Evolutionary conservation across 306 rosid species (phyloP).

Genomic region (Herpetospermum pedunculosum): DNA sequence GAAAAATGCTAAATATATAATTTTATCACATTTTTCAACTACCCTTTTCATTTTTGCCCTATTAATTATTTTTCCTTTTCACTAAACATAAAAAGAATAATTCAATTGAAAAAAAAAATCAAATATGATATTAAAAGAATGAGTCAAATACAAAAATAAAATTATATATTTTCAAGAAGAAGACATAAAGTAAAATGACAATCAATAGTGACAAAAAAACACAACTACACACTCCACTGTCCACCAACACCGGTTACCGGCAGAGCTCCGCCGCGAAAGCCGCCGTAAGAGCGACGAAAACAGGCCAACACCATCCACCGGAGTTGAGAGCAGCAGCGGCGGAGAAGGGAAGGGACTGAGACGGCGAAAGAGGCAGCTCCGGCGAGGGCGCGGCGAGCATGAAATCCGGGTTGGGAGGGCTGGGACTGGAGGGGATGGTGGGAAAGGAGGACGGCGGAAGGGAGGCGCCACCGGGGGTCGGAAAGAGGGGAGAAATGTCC

Average conservation of each 20-base stretch:
- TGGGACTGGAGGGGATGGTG: conserved; percentile 40
- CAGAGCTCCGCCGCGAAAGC: conserved; percentile 2
- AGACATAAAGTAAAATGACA: background rate
- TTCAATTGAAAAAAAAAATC: background rate
- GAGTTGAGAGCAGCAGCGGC: conserved; percentile 9
- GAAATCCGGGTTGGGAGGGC: conserved; percentile 43
- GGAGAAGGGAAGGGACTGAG: conserved; percentile 24
- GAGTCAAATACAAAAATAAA: background rate
- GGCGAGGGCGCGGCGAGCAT: conserved; percentile 18
- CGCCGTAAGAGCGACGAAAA: conserved; percentile 13
- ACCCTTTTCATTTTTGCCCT: background rate
- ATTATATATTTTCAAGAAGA: background rate
- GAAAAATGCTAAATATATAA: background rate
- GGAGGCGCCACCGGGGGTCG: conserved; percentile 26
- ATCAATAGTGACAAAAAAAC: background rate
- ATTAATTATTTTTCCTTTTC: background rate
- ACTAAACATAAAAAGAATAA: background rate
- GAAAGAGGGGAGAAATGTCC: conserved; percentile 39
- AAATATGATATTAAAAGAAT: background rate
- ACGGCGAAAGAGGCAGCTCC: conserved; percentile 22
- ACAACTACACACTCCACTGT: background rate
- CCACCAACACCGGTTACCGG: conserved; percentile 9
- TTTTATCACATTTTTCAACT: background rate
- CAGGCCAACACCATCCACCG: background rate
- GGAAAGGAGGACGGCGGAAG: conserved; percentile 42